A percentile compares a stretch with the other conserved stretches of the same genome.
Conservation (phyloP, 2,329 filamentous ascomycete species). For the Colletotrichum aenigma region DNA sequence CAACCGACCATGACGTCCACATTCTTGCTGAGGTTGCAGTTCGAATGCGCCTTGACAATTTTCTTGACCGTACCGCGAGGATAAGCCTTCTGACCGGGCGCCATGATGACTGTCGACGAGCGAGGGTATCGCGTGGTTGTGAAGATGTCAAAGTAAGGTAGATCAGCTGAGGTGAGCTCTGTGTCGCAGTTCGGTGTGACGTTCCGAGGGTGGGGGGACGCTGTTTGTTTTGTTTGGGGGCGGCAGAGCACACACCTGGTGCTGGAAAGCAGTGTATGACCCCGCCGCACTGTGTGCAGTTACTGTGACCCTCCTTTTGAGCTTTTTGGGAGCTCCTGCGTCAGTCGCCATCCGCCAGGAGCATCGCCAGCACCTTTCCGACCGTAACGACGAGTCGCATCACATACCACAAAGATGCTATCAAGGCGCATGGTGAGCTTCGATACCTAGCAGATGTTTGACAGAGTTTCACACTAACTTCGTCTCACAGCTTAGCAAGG, state of each 20-base stretch:
- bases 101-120: slow-evolving; percentile 47
- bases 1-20: slow-evolving; percentile 77
- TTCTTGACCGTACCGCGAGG: slow-evolving; percentile 86
- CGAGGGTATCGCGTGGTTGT: background rate
- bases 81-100: slow-evolving; percentile 75
- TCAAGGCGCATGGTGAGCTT: slow-evolving; percentile 63
- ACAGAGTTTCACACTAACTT: background rate
- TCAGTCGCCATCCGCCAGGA: background rate
- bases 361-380: background rate
- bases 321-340: slow-evolving; percentile 16
- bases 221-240: slow-evolving; percentile 2
- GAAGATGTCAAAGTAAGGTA: background rate
- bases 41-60: slow-evolving; percentile 87
- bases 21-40: slow-evolving; percentile 81
- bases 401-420: slow-evolving; percentile 40
- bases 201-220: slow-evolving; percentile 2
- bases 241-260: background rate
- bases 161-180: background rate
- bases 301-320: slow-evolving; percentile 19
- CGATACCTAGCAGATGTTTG: background rate
- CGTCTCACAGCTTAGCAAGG: slow-evolving; percentile 78
- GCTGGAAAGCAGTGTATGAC: background rate
- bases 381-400: background rate
- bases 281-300: background rate
- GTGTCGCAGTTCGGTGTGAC: background rate